phyloP scores from a whole-genome alignment of 306 rosid genomes.

The Prosopis cineraria region DNA sequence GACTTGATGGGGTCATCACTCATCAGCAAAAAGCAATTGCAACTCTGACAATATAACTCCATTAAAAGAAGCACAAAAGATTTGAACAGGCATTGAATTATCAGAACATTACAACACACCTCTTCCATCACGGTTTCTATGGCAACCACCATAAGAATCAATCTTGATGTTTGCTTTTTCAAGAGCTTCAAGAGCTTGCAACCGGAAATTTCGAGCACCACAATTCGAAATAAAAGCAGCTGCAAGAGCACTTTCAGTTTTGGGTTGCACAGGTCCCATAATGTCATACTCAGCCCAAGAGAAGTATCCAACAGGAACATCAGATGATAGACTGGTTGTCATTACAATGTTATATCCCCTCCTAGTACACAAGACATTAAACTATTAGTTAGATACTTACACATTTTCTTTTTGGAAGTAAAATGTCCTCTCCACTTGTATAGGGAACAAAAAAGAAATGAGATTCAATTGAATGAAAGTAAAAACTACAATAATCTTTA shows the following conservation, averaged over 20 bases:
- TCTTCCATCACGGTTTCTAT: slow-evolving; percentile 82
- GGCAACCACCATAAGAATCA: slow-evolving; percentile 96
- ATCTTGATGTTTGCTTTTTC: slow-evolving; percentile 64
- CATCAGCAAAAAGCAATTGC: slow-evolving; percentile 2
- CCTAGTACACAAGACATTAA: slow-evolving; percentile 46
- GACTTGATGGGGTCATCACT: slow-evolving; percentile 6
- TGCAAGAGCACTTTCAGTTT: slow-evolving; percentile 87
- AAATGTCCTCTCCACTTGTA: slow-evolving; percentile 13
- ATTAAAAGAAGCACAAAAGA: slow-evolving; percentile 1
- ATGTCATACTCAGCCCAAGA: slow-evolving; percentile 99
- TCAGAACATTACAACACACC: slow-evolving; percentile 45
- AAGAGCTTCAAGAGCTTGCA: slow-evolving; percentile 95
- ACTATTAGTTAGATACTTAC: slow-evolving; percentile 35
- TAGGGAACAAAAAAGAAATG: slow-evolving; percentile 18
- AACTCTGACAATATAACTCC: slow-evolving; percentile 14
- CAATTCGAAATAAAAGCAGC: slow-evolving; percentile 99
- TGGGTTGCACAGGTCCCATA: slow-evolving; percentile 83
- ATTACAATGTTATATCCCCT: slow-evolving; percentile 79
- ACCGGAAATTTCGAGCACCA: slow-evolving; percentile 92
- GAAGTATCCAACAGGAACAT: slow-evolving; percentile 98
- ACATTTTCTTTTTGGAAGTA: slow-evolving; percentile 10
- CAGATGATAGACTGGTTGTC: slow-evolving; percentile 98
- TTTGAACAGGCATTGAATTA: slow-evolving; percentile 12
- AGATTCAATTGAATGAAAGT: slow-evolving; percentile 1
- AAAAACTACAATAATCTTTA: background rate